Evolutionary conservation across 2,329 filamentous ascomycete genomes (phyloP), one percentile per base, ranked within the genome.

Genomic region (Thelonectria discophora): DNA sequence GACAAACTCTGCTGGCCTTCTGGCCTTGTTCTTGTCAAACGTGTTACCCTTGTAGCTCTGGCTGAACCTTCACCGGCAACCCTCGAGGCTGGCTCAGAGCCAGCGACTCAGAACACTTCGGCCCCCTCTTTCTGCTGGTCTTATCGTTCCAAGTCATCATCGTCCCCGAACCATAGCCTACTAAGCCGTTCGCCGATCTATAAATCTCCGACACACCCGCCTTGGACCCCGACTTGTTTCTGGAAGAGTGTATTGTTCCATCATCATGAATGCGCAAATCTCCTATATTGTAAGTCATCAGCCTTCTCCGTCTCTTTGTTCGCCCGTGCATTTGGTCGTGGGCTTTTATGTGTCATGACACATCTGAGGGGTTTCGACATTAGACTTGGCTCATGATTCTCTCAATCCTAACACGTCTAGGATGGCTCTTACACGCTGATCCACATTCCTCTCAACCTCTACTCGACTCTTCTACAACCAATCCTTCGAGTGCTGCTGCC

Each of bases 401-500:
- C 18, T 47, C 27, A 6, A 34, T 6, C 53, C 58, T 68, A 75
- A 80, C 75, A 68, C 62, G 68, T 72, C 61, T 80, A 98, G 95
- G 90, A 97, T 72, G 93, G 93, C 68, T 90, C 89, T 65, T 88
- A 97, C 71, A 93, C 89, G 72, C 84, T 99, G 63, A 93, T 98
- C 72, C 94, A 97, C 76, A 94, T 98, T 60, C 94, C 94, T 1
- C 81, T 96, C 63, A 82, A 89, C 56, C 84, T 95, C 49, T 90
- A 97, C 77, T 82, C 90, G 5, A 86, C 84, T 65, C 92, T 97
- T 69, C 80, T 97, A 15, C 93, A 96, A 73, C 89, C 94, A 2
- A 94, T 98, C 66, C 82, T 97, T n/a, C 88, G 89, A 68, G 84
- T 97, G 40, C 85, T 98, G 47, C 86, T 96, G 57, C 92, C 93